phyloP scores from a whole-genome alignment of 768 basidiomycete genomes.

The Termitomyces sp. region DNA sequence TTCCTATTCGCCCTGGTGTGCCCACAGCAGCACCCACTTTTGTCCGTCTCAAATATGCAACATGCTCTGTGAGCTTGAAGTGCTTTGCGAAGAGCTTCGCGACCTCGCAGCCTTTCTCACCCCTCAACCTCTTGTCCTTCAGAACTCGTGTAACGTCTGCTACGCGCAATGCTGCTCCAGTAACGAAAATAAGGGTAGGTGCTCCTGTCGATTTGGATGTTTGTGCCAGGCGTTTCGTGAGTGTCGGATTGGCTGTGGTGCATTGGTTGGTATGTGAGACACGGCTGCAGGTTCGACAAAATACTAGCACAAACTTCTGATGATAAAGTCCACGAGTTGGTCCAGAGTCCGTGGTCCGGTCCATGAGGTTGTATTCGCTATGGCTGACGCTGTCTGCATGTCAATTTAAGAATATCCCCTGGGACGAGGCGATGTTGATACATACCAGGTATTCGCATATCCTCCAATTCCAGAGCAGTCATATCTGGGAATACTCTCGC shows the following conservation, averaged over 20 bases:
- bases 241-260: conserved; percentile 52
- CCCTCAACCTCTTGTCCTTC: conserved; percentile 60
- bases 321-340: conserved; percentile 69
- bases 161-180: conserved; percentile 89
- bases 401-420: conserved; percentile 38
- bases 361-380: conserved; percentile 75
- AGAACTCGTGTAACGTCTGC: conserved; percentile 77
- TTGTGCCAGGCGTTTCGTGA: conserved; percentile 69
- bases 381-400: conserved; percentile 57
- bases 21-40: conserved; percentile 87
- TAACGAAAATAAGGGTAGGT: conserved; percentile 80
- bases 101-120: conserved; percentile 85
- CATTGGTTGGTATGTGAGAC: not conserved
- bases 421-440: conserved; percentile 4
- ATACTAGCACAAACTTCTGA: conserved; percentile 45
- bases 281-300: not conserved
- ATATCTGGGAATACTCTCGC: conserved; percentile 62
- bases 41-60: conserved; percentile 77
- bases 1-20: conserved; percentile 87
- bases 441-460: conserved; percentile 74
- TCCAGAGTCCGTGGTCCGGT: conserved; percentile 67
- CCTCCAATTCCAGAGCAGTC: conserved; percentile 74
- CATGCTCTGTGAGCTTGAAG: conserved; percentile 85
- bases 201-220: conserved; percentile 73
- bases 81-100: conserved; percentile 96